These are phyloP conservation scores for Prunus padus DNA, from an alignment of 306 rosid species.

Conservation along the genomic window DNA sequence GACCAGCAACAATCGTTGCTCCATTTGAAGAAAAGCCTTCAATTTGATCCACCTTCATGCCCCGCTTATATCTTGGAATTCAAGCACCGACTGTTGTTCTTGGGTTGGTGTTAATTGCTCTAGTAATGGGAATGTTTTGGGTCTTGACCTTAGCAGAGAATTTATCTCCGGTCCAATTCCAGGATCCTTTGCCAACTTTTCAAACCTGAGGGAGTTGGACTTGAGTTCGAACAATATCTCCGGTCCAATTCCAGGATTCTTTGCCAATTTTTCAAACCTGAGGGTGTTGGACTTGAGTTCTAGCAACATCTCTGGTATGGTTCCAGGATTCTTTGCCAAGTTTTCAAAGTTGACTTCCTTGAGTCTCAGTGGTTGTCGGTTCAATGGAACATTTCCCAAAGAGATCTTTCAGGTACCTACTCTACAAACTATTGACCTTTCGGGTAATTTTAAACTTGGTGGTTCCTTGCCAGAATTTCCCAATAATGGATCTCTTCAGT, in stretches of 20 bases:
- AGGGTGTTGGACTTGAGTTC: conserved; percentile 7
- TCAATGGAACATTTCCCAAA: conserved; percentile 8
- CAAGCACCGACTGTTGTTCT: background rate
- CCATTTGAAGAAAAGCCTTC: background rate
- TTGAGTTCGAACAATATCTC: background rate
- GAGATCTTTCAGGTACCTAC: conserved; percentile 18
- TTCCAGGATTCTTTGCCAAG: conserved; percentile 11
- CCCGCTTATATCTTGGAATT: background rate
- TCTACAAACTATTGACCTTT: background rate
- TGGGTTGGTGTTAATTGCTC: background rate
- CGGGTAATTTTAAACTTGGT: background rate
- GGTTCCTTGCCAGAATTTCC: conserved; percentile 21
- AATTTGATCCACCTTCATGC: too few relatives aligned
- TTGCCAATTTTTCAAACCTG: conserved; percentile 1
- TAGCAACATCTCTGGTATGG: background rate
- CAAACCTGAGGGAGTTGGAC: too few relatives aligned
- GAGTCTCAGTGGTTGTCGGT: background rate
- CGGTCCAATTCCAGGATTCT: too few relatives aligned
- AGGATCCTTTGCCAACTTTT: too few relatives aligned
- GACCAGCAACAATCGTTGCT: background rate
- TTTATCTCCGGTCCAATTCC: background rate
- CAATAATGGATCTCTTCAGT: background rate
- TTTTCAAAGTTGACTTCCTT: conserved; percentile 25
- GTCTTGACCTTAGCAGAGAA: background rate
- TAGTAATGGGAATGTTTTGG: background rate